These are phyloP conservation scores for Chimonanthus salicifolius DNA, from an alignment of 164 flowering plant species.

Conservation along the genomic window DNA sequence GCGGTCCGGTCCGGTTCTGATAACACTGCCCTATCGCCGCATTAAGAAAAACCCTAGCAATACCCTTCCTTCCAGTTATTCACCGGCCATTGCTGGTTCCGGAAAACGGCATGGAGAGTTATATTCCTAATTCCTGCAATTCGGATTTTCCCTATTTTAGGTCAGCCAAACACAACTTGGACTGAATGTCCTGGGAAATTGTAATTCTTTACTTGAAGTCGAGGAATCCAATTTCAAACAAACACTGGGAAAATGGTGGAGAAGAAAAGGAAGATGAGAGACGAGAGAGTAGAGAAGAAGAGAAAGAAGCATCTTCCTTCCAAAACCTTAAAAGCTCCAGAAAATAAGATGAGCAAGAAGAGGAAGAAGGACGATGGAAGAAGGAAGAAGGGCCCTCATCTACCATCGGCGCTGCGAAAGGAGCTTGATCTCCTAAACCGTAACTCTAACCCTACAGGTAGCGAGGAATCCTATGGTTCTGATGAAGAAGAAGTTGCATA, in stretches of 20 bases:
- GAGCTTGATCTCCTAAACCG: conserved; percentile 35
- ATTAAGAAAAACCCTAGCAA: too few relatives aligned
- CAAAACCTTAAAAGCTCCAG: conserved; percentile 1
- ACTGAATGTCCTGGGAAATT: too few relatives aligned
- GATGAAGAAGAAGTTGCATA: conserved; percentile 17
- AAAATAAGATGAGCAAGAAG: conserved; percentile 5
- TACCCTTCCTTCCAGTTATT: too few relatives aligned
- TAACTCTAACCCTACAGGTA: background rate
- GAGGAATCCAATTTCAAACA: too few relatives aligned
- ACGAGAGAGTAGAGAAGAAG: background rate
- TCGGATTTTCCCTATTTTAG: too few relatives aligned
- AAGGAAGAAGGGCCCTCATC: conserved; percentile 44
- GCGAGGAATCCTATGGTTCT: conserved; percentile 22
- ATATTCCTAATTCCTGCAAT: too few relatives aligned
- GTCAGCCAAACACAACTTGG: too few relatives aligned
- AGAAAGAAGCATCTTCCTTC: background rate
- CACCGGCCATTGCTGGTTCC: too few relatives aligned
- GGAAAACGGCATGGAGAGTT: too few relatives aligned
- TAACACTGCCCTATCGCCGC: too few relatives aligned
- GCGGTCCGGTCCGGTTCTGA: too few relatives aligned
- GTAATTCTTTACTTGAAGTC: too few relatives aligned
- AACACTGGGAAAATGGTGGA: background rate
- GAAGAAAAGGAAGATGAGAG: background rate
- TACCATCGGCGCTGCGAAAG: conserved; percentile 40
- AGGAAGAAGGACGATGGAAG: conserved; percentile 3